Base-by-base conservation (phyloP, 2,329 filamentous ascomycete genomes). In the Aphanocladium album region DNA sequence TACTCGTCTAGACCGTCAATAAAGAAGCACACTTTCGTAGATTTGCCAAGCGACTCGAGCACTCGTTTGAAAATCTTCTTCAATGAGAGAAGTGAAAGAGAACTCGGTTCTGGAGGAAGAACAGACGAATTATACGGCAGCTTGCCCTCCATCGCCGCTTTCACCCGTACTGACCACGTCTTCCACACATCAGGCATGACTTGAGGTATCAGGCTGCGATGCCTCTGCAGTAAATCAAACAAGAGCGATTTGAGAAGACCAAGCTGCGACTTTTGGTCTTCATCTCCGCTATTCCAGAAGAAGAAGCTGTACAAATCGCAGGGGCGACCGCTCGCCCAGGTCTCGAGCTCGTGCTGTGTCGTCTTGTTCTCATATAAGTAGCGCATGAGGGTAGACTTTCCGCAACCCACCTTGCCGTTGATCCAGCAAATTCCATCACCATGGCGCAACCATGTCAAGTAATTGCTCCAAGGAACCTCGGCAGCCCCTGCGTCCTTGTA, bases 321-420 rank as follows among this genome's bases (percentile, higher is more conserved):
- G 9, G 54, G 52, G 1, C 37, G 45, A 0, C 46, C 27, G 0
- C 43, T 61, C 0, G 71, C 66, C 75, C 75, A 78, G 1, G 21
- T 2, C 17, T 61, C 16, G 2, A 75, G 60, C 6, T 51, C 43
- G 1, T 61, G 5, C 1, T 23, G 30, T 0, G 70, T 73, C 0
- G 53, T 35, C 1, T 30, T 3, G 52, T 69, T 35, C 6, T 66
- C 59, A 27, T 37, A 62, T 7, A 76, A 57, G 46, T 69, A 72
- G 37, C 73, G 74, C 72, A 77, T 74, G 30, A 77, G 60, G 1
- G 74, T 77, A 1, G 74, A 76, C 58, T 77, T 77, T 0, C 74
- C 75, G 2, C 71, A 70, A 4, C 75, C 74, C 0, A 74, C 66
- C 56, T 76, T 77, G 6, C 76, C 76, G 25, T 65, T 67, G 21